Evolutionary conservation across 768 basidiomycete species (phyloP).

Genomic region (Dictyophora rubrovolvata): DNA sequence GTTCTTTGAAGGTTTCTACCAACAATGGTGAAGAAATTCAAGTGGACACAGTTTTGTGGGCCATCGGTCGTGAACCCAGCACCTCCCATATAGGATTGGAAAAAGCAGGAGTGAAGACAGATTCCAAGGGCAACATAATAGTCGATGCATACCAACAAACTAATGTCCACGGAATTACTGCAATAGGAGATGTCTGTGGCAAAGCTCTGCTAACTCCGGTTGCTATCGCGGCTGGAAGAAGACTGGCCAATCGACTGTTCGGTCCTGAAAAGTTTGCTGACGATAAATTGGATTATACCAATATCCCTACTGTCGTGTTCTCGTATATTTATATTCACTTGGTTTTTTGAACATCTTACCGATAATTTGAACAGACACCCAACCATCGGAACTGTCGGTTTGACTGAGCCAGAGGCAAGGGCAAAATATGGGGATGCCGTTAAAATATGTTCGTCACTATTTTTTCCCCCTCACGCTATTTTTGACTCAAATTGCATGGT

Average conservation of each 20-base stretch:
- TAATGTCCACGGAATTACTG: conserved; percentile 54
- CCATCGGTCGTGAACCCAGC: conserved; percentile 79
- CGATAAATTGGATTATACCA: conserved; percentile 78
- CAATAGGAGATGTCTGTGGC: conserved; percentile 90
- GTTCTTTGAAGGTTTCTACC: conserved; percentile 65
- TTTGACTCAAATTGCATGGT: conserved; percentile 2
- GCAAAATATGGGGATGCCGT: conserved; percentile 80
- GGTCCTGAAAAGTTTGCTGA: conserved; percentile 78
- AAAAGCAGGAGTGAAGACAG: conserved; percentile 61
- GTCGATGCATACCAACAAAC: conserved; percentile 92
- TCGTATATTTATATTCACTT: conserved; percentile 48
- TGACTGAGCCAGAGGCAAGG: conserved; percentile 86
- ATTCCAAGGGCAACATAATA: conserved; percentile 72
- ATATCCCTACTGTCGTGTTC: conserved; percentile 95
- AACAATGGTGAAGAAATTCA: conserved; percentile 68
- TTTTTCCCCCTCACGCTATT: conserved; percentile 17
- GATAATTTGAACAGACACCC: conserved; percentile 55
- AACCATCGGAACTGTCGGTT: conserved; percentile 87
- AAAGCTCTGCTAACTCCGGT: conserved; percentile 93
- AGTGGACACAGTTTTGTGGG: conserved; percentile 87
- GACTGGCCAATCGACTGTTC: conserved; percentile 83
- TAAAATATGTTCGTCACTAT: conserved; percentile 69
- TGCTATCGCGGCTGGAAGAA: conserved; percentile 89
- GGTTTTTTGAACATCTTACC: background rate
- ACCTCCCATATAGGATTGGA: conserved; percentile 74